These are phyloP conservation scores for Yarrowia sp. DNA, from an alignment of 805 yeast genomes.

Conservation along the genomic window DNA sequence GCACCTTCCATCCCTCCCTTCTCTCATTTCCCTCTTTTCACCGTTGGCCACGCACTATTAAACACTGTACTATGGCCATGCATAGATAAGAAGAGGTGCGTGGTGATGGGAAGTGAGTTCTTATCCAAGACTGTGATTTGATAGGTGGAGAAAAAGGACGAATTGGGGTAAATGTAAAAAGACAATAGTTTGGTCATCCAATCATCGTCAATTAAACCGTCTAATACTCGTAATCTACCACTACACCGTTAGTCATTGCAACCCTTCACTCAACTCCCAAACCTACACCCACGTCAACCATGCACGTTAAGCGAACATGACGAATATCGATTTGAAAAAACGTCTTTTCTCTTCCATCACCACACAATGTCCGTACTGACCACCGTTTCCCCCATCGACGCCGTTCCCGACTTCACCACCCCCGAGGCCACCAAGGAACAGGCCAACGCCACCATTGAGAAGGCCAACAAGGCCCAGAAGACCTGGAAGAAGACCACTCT, in stretches of 20 bases:
- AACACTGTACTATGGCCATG: conserved; percentile 27
- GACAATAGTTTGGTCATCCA: no score
- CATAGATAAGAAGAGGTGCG: conserved; percentile 19
- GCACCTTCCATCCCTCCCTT: neutral
- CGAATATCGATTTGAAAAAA: neutral
- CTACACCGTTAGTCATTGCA: no score
- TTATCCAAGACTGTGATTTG: neutral
- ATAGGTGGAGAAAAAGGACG: neutral
- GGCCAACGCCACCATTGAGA: conserved; percentile 41
- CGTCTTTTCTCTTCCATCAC: conserved; percentile 4
- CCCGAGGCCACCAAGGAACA: conserved; percentile 44
- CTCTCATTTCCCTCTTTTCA: neutral
- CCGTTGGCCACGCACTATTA: neutral
- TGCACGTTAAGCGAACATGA: conserved; percentile 29
- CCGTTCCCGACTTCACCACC: conserved; percentile 46
- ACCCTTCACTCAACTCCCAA: no score
- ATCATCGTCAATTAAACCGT: no score
- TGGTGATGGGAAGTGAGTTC: neutral
- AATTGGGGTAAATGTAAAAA: no score
- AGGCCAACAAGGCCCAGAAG: conserved; percentile 46
- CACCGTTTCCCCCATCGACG: conserved; percentile 49
- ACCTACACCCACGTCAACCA: neutral
- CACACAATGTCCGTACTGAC: conserved; percentile 41
- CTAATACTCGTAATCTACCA: no score
- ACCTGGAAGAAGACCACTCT: conserved; percentile 45